phyloP scores from a whole-genome alignment of 805 yeast species.

The Ogataea zsoltii region DNA sequence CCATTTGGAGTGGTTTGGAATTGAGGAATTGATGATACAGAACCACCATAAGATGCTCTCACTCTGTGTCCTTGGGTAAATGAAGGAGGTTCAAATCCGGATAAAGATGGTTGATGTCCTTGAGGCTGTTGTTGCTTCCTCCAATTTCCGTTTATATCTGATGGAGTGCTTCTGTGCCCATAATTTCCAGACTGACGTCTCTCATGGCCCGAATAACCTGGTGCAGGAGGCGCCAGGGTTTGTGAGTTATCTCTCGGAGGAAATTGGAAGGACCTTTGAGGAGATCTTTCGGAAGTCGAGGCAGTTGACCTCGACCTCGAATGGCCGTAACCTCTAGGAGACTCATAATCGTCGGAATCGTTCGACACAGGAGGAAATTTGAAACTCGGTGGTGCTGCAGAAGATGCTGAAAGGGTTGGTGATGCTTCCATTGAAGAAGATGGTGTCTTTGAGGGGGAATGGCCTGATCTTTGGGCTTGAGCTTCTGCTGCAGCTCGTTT shows the following conservation, averaged over 20 bases:
- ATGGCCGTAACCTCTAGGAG: slow-evolving; percentile 18
- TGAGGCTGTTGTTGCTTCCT: slow-evolving; percentile 52
- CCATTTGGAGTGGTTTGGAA: slow-evolving; percentile 39
- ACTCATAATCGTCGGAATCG: slow-evolving; percentile 13
- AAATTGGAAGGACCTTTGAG: slow-evolving; percentile 59
- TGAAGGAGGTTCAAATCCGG: slow-evolving; percentile 27
- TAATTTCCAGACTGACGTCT: slow-evolving; percentile 44
- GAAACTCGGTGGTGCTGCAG: slow-evolving; percentile 40
- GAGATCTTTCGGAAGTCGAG: slow-evolving; percentile 36
- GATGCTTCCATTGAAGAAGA: slow-evolving; percentile 14
- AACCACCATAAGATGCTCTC: slow-evolving; percentile 70
- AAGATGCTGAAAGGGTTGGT: slow-evolving; percentile 9
- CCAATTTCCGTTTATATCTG: slow-evolving; percentile 62
- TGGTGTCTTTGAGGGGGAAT: slow-evolving; percentile 35
- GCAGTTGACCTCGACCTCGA: slow-evolving; percentile 35
- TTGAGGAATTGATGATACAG: slow-evolving; percentile 51
- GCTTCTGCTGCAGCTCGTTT: slow-evolving; percentile 95
- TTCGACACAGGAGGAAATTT: slow-evolving; percentile 52
- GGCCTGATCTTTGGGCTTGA: slow-evolving; percentile 62
- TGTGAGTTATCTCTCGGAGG: slow-evolving; percentile 48
- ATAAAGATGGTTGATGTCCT: slow-evolving; percentile 23
- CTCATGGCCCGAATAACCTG: slow-evolving; percentile 46
- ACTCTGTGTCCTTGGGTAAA: slow-evolving; percentile 81
- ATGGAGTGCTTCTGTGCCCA: slow-evolving; percentile 41
- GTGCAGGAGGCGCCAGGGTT: slow-evolving; percentile 53